These are phyloP conservation scores for Atkinsonella texensis DNA, from an alignment of 2,329 filamentous ascomycete species.

Conservation along the genomic window DNA sequence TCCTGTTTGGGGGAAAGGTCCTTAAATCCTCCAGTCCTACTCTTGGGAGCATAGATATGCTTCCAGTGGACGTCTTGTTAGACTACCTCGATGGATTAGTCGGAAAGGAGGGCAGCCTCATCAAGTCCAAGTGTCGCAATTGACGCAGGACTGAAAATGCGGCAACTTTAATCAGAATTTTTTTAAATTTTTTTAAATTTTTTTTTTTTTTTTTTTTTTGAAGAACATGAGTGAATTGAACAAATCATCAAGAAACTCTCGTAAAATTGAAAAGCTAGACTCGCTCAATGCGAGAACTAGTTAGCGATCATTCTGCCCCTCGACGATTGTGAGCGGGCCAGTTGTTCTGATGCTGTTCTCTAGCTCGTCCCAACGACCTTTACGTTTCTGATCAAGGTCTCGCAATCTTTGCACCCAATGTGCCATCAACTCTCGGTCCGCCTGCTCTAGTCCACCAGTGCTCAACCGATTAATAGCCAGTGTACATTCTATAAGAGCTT, in stretches of 20 bases:
- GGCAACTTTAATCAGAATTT: too few relatives aligned
- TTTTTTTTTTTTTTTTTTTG: too few relatives aligned
- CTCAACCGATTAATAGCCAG: constrained; percentile 27
- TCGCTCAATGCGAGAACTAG: too few relatives aligned
- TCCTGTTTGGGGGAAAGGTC: constrained; percentile 59
- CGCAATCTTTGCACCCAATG: constrained; percentile 54
- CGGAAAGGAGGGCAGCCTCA: constrained; percentile 35
- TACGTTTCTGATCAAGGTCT: constrained; percentile 60
- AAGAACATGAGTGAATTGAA: too few relatives aligned
- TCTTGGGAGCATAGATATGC: constrained; percentile 59
- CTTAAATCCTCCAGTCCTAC: constrained; percentile 55
- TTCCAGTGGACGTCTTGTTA: constrained; percentile 52
- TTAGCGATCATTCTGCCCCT: too few relatives aligned
- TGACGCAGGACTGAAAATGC: not conserved
- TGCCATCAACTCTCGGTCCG: constrained; percentile 25
- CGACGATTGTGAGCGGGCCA: too few relatives aligned
- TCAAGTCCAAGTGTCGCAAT: constrained; percentile 22
- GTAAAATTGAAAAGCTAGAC: too few relatives aligned
- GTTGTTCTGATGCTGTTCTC: constrained; percentile 23
- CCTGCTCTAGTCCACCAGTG: constrained; percentile 26
- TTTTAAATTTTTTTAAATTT: too few relatives aligned
- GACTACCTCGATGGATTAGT: constrained; percentile 62
- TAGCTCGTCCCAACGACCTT: constrained; percentile 64
- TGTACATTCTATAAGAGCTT: constrained; percentile 68
- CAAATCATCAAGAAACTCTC: too few relatives aligned